phyloP scores from a whole-genome alignment of 129 eudicot genomes.

The Lactuca saligna region DNA sequence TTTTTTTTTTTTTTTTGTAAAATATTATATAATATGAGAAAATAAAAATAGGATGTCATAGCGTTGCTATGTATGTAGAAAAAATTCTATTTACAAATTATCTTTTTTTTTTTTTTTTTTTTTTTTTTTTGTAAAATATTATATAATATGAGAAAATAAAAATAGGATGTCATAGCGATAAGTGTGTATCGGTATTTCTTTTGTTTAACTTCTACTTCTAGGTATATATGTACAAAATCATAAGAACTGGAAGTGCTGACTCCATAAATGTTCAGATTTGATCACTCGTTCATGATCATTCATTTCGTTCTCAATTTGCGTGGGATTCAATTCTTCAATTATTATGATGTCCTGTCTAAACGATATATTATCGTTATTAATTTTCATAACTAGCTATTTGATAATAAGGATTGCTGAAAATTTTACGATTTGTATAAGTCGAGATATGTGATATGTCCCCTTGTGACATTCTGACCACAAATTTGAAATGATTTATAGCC shows the following conservation, averaged over 20 bases:
- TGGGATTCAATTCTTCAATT: slow-evolving; percentile 11
- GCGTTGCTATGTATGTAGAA: no score
- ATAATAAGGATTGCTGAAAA: neutral
- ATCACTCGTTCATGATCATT: slow-evolving; percentile 6
- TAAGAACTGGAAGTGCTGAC: neutral
- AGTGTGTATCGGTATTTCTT: no score
- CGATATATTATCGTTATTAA: neutral
- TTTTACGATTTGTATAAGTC: neutral
- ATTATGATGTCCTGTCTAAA: neutral
- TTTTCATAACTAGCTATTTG: slow-evolving; percentile 12
- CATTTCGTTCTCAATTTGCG: slow-evolving; percentile 13
- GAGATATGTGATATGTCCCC: slow-evolving; percentile 8
- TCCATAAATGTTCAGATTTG: neutral
- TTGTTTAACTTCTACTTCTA: no score
- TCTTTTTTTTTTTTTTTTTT: no score
- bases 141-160: no score
- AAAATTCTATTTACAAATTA: no score
- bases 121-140: no score
- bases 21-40: no score
- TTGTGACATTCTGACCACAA: slow-evolving; percentile 24
- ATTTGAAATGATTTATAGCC: slow-evolving; percentile 10
- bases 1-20: no score
- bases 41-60: no score
- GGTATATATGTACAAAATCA: no score
- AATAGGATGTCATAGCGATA: no score